phyloP scores from a whole-genome alignment of 371 early-diverging fungal species.

The Syncephalastrum racemosum region DNA sequence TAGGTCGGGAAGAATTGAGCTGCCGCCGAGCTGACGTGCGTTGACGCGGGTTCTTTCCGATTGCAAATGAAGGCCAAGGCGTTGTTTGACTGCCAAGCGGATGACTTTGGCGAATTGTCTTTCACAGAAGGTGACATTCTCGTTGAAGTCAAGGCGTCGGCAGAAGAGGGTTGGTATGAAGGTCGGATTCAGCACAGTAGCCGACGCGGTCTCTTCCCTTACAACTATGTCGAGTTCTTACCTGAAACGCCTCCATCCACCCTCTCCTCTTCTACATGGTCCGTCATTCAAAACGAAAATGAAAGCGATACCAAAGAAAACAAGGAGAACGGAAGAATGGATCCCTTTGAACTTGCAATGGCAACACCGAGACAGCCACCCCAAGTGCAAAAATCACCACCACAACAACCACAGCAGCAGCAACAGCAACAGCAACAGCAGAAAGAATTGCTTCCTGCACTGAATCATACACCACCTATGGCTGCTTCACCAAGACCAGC shows the following conservation, averaged over 20 bases:
- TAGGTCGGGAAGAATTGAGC: no score
- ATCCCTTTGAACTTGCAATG: slow-evolving; percentile 34
- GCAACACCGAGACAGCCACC: slow-evolving; percentile 1
- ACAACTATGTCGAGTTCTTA: slow-evolving; percentile 54
- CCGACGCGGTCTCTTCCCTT: slow-evolving; percentile 54
- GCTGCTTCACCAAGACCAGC: slow-evolving; percentile 9
- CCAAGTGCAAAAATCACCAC: background rate
- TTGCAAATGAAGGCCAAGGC: slow-evolving; percentile 46
- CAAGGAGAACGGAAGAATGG: background rate
- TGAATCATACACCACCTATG: background rate
- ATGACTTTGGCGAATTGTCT: slow-evolving; percentile 58
- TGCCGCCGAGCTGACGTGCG: no score
- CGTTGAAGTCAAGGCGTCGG: slow-evolving; percentile 49
- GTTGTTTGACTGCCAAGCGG: slow-evolving; percentile 63
- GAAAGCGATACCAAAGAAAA: slow-evolving; percentile 6
- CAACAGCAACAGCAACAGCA: background rate
- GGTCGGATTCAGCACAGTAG: slow-evolving; percentile 49
- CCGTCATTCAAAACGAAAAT: slow-evolving; percentile 19
- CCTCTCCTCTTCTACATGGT: slow-evolving; percentile 23
- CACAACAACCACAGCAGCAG: background rate
- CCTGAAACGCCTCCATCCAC: slow-evolving; percentile 17
- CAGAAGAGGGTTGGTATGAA: slow-evolving; percentile 63
- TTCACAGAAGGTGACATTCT: slow-evolving; percentile 60
- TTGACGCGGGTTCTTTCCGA: no score
- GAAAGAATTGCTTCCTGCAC: background rate